A percentile compares a stretch with the other conserved stretches of the same genome.
Evolutionary conservation across 139 green algal species (phyloP).

Genomic region (Chlamydomonas eustigma): DNA sequence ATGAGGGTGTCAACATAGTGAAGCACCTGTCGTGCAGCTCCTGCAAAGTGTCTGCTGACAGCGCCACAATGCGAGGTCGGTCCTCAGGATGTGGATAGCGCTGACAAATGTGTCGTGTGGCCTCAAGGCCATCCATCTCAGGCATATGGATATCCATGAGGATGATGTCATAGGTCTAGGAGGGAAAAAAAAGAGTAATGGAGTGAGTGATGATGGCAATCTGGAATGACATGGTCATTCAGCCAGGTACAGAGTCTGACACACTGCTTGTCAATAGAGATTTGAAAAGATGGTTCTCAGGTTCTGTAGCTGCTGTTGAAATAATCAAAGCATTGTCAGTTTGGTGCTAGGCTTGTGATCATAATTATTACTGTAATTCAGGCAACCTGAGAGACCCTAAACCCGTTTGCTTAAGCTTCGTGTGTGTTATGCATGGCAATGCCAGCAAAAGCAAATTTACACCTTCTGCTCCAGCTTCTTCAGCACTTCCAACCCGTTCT

Average conservation of each 20-base stretch:
- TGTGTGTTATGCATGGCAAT: too few species aligned
- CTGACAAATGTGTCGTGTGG: constrained; percentile 49
- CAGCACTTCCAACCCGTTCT: constrained; percentile 50
- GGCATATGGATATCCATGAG: constrained; percentile 79
- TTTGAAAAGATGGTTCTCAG: too few species aligned
- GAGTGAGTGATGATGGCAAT: too few species aligned
- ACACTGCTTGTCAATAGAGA: not conserved
- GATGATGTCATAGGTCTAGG: constrained; percentile 66
- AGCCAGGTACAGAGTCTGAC: too few species aligned
- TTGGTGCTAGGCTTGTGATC: too few species aligned
- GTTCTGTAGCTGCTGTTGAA: too few species aligned
- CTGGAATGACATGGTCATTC: not conserved
- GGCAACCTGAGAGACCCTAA: too few species aligned
- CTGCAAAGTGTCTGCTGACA: constrained; percentile 64
- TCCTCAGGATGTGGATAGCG: constrained; percentile 26
- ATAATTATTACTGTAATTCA: too few species aligned
- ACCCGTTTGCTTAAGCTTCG: too few species aligned
- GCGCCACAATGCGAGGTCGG: constrained; percentile 59
- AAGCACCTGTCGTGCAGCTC: not conserved
- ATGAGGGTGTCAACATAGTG: too few species aligned
- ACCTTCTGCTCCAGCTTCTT: constrained; percentile 27
- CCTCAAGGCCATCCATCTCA: constrained; percentile 73
- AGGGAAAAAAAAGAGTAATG: not conserved
- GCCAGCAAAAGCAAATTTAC: too few species aligned
- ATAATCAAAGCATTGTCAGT: too few species aligned